Percentiles rank a stretch among this genome's conserved stretches.
phyloP scores from a whole-genome alignment of 148 eudicot species.

The Chenopodium suecicum region DNA sequence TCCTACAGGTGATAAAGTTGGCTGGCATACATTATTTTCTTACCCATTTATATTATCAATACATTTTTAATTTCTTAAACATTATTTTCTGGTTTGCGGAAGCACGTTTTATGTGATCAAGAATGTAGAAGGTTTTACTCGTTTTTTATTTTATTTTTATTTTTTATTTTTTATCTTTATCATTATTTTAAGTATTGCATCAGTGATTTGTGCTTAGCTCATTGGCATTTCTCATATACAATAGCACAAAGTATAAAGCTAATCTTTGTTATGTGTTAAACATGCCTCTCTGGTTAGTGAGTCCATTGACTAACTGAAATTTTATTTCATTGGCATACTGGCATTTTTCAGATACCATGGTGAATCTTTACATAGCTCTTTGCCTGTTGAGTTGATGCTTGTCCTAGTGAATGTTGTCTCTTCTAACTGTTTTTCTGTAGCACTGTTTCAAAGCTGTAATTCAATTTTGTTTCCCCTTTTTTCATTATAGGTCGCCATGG shows the following conservation, averaged over 20 bases:
- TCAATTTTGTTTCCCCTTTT: neutral
- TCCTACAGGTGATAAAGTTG: constrained; percentile 66
- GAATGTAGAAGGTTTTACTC: neutral
- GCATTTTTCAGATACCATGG: neutral
- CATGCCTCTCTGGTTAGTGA: neutral
- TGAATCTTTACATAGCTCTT: neutral
- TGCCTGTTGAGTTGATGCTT: neutral
- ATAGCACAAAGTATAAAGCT: neutral
- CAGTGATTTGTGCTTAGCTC: neutral
- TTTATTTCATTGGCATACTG: neutral
- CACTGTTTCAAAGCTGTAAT: neutral
- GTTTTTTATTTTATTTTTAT: too few relatives aligned
- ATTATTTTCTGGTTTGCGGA: too few relatives aligned
- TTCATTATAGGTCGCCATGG: constrained; percentile 81
- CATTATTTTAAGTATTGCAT: too few relatives aligned
- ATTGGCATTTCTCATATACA: neutral
- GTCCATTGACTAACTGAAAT: neutral
- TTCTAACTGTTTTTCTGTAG: neutral
- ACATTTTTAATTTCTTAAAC: neutral
- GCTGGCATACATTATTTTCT: neutral
- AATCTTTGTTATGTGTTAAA: neutral
- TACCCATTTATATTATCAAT: neutral
- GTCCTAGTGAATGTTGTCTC: neutral
- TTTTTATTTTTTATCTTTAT: too few relatives aligned
- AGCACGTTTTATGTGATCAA: too few relatives aligned